Base-by-base conservation (phyloP, 148 eudicot genomes). In the Rhododendron ovatum region DNA sequence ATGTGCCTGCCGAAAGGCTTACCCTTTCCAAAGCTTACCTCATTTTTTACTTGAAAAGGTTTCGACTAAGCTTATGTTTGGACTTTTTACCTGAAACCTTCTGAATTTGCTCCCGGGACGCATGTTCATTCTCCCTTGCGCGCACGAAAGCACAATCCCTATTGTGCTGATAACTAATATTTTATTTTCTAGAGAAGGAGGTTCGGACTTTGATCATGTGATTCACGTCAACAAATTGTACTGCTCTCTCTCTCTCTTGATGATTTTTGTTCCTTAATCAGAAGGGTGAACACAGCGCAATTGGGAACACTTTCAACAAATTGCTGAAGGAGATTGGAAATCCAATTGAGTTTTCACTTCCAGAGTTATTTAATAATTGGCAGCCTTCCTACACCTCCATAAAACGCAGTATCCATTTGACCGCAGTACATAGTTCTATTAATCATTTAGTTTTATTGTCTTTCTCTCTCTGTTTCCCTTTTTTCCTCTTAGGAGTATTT, bases 321-420 rank as follows among this genome's bases (percentile, higher is more conserved):
- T 84, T 97, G 89, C 82, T 83, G 90, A 89, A 93, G 84, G 91
- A 93, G 80, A 92, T 97, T 91, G 93, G 93, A 50, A 84, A 86
- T 84, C 95, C 95, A 18, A 95, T 94, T 77, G 99, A 98, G 76
- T 98, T 95, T 89, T 95, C 94, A 87, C 98, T 98, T 93, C 98
- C 99, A 71, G 94, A 98, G 73, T 90, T 93, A 89, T 85, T 88
- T 78, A 93, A 92, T 74, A 95, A 93, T 85, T 88, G 90, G 92
- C 94, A 93, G 78, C 84, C 93, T 85, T 87, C 95, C 1, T 98
- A 91, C 86, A 84, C 86, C 48, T 88, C 86, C 78, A 94, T 98
- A 85, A 95, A 87, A 91, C 96, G 98, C 94, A 97, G 99, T 97
- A 95, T 95, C 96, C 97, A 24, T 91, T 48, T 80, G 78, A 86